Percentiles rank a stretch among this genome's conserved stretches.
Evolutionary conservation across 805 yeast genomes (phyloP).

Genomic region (Saccharomycopsis fibuligera): DNA sequence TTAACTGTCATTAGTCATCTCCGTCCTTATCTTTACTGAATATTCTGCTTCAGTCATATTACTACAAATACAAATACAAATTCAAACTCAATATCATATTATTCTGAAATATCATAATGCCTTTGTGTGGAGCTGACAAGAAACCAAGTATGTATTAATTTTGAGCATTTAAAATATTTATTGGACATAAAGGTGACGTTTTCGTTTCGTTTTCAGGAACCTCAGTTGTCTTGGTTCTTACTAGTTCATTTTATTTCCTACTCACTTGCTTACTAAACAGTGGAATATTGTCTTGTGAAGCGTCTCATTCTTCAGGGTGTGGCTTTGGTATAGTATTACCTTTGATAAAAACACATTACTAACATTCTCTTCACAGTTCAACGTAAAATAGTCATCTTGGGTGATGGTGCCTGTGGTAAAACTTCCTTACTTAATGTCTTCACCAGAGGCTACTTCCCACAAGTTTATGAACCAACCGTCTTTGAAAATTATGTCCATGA

Average conservation of each 20-base stretch:
- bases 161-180: too few species aligned
- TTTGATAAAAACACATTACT: constrained; percentile 8
- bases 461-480: constrained; percentile 96
- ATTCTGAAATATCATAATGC: constrained; percentile 30
- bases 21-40: too few species aligned
- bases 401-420: constrained; percentile 99
- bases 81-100: not conserved
- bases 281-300: not conserved
- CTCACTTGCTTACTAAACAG: not conserved
- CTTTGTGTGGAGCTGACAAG: constrained; percentile 39
- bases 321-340: not conserved
- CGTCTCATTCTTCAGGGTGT: not conserved
- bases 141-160: constrained; percentile 34
- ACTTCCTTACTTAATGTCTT: constrained; percentile 91
- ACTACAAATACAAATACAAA: too few species aligned
- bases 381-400: constrained; percentile 88
- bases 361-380: constrained; percentile 47
- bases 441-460: constrained; percentile 96
- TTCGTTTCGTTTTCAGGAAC: too few species aligned
- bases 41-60: too few species aligned
- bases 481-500: constrained; percentile 97
- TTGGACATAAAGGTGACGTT: too few species aligned
- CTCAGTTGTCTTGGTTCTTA: too few species aligned
- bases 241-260: not conserved
- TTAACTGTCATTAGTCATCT: too few species aligned